A percentile compares a stretch with the other conserved stretches of the same genome.
Conservation (phyloP, 495 filamentous ascomycete genomes). For the Penicillium coprophilum region DNA sequence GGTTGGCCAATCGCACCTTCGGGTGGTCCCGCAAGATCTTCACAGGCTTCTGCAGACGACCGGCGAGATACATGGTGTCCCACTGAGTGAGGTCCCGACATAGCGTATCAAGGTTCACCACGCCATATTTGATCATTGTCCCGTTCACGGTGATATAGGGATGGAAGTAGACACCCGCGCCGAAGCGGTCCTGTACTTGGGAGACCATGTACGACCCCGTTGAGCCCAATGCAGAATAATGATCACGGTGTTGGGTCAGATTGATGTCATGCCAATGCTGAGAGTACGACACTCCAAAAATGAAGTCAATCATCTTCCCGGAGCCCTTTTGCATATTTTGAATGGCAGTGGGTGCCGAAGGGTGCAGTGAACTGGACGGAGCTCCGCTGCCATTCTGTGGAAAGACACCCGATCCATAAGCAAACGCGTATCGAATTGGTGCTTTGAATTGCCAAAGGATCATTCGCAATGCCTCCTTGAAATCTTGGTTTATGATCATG, state of each 20-base stretch:
- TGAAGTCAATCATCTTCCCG: conserved; percentile 97
- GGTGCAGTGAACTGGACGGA: conserved; percentile 58
- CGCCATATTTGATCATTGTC: conserved; percentile 94
- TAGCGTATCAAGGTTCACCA: conserved; percentile 89
- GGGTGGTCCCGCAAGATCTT: conserved; percentile 96
- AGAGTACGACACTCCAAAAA: conserved; percentile 91
- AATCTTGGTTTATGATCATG: conserved; percentile 89
- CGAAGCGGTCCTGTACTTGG: conserved; percentile 79
- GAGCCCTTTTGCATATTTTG: conserved; percentile 77
- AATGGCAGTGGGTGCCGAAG: conserved; percentile 73
- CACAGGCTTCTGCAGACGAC: conserved; percentile 93
- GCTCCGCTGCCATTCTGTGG: conserved; percentile 63
- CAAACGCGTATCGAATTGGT: conserved; percentile 92
- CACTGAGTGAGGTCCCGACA: conserved; percentile 81
- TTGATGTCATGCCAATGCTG: conserved; percentile 98
- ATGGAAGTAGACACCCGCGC: conserved; percentile 96
- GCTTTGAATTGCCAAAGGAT: conserved; percentile 92
- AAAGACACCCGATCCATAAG: conserved; percentile 96
- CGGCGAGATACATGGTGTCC: conserved; percentile 91
- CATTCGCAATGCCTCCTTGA: conserved; percentile 84
- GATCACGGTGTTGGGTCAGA: conserved; percentile 79
- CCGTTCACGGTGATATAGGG: conserved; percentile 95
- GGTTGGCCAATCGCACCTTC: conserved; percentile 85
- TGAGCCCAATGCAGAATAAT: conserved; percentile 85
- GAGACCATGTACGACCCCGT: conserved; percentile 82